Conservation (phyloP, 768 basidiomycete species). For the Podaxis sp. region DNA sequence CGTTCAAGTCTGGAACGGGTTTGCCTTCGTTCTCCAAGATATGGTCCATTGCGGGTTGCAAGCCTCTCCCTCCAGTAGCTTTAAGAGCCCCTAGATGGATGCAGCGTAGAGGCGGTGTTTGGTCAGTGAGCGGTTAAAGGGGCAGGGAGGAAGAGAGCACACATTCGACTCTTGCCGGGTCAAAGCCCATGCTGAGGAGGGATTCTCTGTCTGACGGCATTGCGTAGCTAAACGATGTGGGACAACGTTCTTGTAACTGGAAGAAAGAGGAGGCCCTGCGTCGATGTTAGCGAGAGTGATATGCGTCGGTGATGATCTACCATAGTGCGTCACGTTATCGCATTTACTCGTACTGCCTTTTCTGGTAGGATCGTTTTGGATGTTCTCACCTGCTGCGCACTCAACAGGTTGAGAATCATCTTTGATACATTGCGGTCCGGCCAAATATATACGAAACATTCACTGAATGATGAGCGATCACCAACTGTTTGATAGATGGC, state of each 20-base stretch:
- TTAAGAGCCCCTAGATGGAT: slow-evolving; percentile 73
- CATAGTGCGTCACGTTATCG: slow-evolving; percentile 9
- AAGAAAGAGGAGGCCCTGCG: background rate
- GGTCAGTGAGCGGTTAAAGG: slow-evolving; percentile 12
- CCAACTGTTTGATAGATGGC: too few relatives aligned
- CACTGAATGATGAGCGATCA: too few relatives aligned
- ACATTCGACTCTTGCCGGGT: slow-evolving; percentile 83
- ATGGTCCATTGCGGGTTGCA: slow-evolving; percentile 91
- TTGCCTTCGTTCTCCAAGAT: slow-evolving; percentile 77
- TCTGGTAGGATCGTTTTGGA: background rate
- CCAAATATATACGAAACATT: too few relatives aligned
- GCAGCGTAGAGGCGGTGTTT: background rate
- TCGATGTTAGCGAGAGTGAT: slow-evolving; percentile 3
- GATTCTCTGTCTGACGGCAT: slow-evolving; percentile 69
- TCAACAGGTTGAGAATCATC: background rate
- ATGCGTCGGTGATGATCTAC: background rate
- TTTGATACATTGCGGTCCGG: background rate
- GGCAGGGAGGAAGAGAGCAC: slow-evolving; percentile 22
- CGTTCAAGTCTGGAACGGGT: slow-evolving; percentile 61
- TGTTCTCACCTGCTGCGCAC: background rate
- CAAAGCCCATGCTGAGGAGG: slow-evolving; percentile 85
- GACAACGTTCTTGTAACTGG: slow-evolving; percentile 4
- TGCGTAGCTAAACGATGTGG: slow-evolving; percentile 4
- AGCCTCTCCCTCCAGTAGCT: slow-evolving; percentile 76
- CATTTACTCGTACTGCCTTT: background rate